Conservation (phyloP, 805 yeast genomes). For the Barnettozyma sucrosica region DNA sequence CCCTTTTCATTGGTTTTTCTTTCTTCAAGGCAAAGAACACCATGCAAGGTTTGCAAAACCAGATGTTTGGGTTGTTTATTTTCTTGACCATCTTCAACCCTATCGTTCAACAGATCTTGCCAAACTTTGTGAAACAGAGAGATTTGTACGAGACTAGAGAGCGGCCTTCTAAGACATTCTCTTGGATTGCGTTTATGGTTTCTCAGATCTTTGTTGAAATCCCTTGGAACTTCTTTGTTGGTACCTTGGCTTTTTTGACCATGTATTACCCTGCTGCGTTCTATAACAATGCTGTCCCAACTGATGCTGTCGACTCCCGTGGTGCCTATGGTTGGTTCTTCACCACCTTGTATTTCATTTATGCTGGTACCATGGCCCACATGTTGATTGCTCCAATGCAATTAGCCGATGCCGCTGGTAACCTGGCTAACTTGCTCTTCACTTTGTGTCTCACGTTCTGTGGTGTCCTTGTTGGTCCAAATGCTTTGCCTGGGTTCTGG, state of each 20-base stretch:
- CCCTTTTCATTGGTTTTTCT: slow-evolving; percentile 70
- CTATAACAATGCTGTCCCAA: slow-evolving; percentile 42
- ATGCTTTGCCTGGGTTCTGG: slow-evolving; percentile 64
- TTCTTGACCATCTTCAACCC: slow-evolving; percentile 51
- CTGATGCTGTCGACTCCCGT: slow-evolving; percentile 38
- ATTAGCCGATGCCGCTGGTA: slow-evolving; percentile 56
- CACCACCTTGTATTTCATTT: slow-evolving; percentile 49
- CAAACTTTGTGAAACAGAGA: slow-evolving; percentile 56
- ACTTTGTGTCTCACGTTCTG: slow-evolving; percentile 63
- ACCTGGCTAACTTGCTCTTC: slow-evolving; percentile 48
- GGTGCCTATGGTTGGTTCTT: slow-evolving; percentile 40
- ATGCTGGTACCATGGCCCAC: slow-evolving; percentile 51
- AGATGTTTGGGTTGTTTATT: slow-evolving; percentile 75
- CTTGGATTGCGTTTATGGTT: slow-evolving; percentile 57
- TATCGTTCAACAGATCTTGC: slow-evolving; percentile 56
- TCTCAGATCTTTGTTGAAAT: slow-evolving; percentile 62
- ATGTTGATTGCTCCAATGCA: slow-evolving; percentile 53
- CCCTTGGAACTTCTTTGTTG: slow-evolving; percentile 57
- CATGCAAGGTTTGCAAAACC: slow-evolving; percentile 72
- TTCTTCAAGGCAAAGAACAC: slow-evolving; percentile 64
- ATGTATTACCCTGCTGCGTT: slow-evolving; percentile 74
- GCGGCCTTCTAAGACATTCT: slow-evolving; percentile 64
- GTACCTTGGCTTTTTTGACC: slow-evolving; percentile 55
- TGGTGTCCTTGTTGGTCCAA: slow-evolving; percentile 62
- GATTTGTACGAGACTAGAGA: slow-evolving; percentile 68